Evolutionary conservation across 371 early-diverging fungal species (phyloP).

Genomic region (Enterospora canceri): DNA sequence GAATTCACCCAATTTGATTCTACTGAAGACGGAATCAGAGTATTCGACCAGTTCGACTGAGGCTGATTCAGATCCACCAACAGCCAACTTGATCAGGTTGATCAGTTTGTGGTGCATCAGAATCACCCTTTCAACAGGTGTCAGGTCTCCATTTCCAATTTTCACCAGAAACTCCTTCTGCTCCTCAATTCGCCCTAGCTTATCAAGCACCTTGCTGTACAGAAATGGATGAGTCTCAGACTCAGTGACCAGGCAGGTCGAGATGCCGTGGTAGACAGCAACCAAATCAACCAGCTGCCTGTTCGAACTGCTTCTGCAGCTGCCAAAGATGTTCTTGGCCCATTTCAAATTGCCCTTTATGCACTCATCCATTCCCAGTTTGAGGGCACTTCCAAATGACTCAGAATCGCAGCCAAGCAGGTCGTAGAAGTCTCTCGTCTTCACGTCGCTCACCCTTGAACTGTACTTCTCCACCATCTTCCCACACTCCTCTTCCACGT

Average conservation of each 20-base stretch:
- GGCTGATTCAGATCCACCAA: too few relatives aligned
- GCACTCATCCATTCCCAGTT: not conserved
- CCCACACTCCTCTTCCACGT: not conserved
- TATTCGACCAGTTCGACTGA: too few relatives aligned
- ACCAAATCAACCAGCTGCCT: not conserved
- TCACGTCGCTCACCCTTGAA: slow-evolving; percentile 4
- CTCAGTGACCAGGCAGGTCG: not conserved
- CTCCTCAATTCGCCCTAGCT: too few relatives aligned
- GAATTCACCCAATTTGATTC: too few relatives aligned
- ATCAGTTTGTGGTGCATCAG: too few relatives aligned
- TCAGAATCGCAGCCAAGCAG: not conserved
- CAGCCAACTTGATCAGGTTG: too few relatives aligned
- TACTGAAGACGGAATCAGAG: too few relatives aligned
- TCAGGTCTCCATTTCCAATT: too few relatives aligned
- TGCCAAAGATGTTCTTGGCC: not conserved
- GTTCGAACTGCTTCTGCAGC: not conserved
- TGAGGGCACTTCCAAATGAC: not conserved
- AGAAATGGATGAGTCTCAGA: too few relatives aligned
- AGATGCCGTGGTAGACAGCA: not conserved
- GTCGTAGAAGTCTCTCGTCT: not conserved
- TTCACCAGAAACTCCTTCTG: too few relatives aligned
- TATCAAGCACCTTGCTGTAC: too few relatives aligned
- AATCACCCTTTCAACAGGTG: too few relatives aligned
- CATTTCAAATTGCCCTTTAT: not conserved
- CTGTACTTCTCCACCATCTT: not conserved